Conservation (phyloP, 2,329 filamentous ascomycete species). For the Fusarium chaquense region DNA sequence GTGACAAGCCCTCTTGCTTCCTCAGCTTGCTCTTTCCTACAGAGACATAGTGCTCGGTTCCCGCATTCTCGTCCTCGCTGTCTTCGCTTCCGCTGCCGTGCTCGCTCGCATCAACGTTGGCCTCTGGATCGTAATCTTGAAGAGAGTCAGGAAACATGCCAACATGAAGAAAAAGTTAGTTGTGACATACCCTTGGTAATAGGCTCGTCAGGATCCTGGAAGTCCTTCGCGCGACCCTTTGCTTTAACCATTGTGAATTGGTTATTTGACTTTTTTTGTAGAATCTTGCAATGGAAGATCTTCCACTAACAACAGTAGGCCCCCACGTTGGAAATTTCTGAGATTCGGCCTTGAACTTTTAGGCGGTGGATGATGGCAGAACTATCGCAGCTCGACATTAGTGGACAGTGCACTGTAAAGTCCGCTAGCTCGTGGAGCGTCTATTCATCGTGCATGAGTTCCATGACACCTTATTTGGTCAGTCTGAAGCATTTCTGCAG, state of each 20-base stretch:
- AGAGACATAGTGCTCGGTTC: slow-evolving; percentile 86
- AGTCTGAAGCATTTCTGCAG: slow-evolving; percentile 3
- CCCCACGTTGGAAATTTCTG: slow-evolving; percentile 54
- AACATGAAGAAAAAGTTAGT: not conserved
- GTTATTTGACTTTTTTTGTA: slow-evolving; percentile 31
- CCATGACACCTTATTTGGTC: slow-evolving; percentile 20
- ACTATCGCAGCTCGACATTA: slow-evolving; percentile 30
- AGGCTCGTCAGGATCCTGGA: slow-evolving; percentile 72
- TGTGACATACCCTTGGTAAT: slow-evolving; percentile 67
- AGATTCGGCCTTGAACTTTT: slow-evolving; percentile 58
- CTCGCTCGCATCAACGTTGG: slow-evolving; percentile 68
- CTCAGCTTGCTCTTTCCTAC: slow-evolving; percentile 89
- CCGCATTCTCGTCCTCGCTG: slow-evolving; percentile 66
- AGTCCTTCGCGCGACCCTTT: slow-evolving; percentile 68
- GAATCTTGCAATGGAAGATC: slow-evolving; percentile 11
- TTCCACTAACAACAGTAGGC: slow-evolving; percentile 19
- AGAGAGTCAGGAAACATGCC: slow-evolving; percentile 24
- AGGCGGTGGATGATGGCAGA: slow-evolving; percentile 64
- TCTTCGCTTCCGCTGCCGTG: slow-evolving; percentile 64
- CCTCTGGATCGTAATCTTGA: slow-evolving; percentile 82
- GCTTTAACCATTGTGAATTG: slow-evolving; percentile 62
- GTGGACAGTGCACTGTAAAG: slow-evolving; percentile 23
- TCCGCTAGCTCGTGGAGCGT: slow-evolving; percentile 12
- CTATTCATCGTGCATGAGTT: not conserved
- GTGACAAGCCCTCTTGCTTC: slow-evolving; percentile 73